Evolutionary conservation across 164 flowering plant species (phyloP), one percentile per base, ranked within the genome.

Genomic region (Magnolia changhungtana): DNA sequence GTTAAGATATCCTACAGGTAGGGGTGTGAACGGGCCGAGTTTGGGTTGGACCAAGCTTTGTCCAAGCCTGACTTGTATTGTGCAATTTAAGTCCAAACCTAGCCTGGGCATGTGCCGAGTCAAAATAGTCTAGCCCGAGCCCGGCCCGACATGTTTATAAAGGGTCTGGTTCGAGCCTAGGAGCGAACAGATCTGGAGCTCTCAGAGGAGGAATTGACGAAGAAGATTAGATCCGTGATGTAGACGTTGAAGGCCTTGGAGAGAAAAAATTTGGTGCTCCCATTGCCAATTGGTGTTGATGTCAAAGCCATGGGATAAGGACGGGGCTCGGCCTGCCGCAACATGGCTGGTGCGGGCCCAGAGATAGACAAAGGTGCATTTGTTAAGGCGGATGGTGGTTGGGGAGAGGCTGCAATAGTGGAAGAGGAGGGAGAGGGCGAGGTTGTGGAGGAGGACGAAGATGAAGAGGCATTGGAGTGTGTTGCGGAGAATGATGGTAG

Each of bases 231-330:
- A 51, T 86, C 90, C 1, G 91, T 89, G 0, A 87, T 37, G 80
- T 81, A 87, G 2, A 89, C 14, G 64, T 87, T 83, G 79, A 86
- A 89, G 50, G 55, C 29, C 3, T 51, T n/a, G 0, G 87, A 70
- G 2, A 89, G 78, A 14, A 1, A 76, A 72, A 8, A 81, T 82
- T 55, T 84, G 88, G 9, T 24, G 49, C 21, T 68, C 6, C 71
- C 84, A 86, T 49, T 89, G 92, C 89, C 87, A 85, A 29, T 71
- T 52, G 2, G 92, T 76, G 63, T 83, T 78, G 29, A 85, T 89
- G 19, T 90, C 90, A 50, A 80, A 89, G 61, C 90, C 89, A 67
- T 89, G 45, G 92, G 63, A 89, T 20, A 55, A 87, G 51, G 23
- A 87, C 77, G 0, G 86, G 78, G 18, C 55, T 45, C 1, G 88